Evolutionary conservation across 2,329 filamentous ascomycete species (phyloP).

Genomic region (Incumbomyces delicatus): DNA sequence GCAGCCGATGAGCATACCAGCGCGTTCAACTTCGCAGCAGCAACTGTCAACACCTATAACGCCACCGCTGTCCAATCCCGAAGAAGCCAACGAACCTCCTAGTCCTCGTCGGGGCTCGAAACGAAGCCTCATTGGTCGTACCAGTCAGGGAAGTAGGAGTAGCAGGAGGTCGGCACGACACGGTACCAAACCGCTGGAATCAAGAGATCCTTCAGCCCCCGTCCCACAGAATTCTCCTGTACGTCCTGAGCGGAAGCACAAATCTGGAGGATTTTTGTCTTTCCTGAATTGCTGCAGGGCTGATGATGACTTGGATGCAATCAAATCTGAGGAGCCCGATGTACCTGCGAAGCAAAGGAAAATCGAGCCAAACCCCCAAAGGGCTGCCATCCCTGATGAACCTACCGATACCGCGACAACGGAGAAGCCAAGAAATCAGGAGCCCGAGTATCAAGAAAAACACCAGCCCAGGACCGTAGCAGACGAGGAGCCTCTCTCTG

Average conservation of each 20-base stretch:
- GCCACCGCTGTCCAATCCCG: conserved; percentile 7
- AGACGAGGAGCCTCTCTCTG: conserved; percentile 11
- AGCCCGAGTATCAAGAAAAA: conserved; percentile 7
- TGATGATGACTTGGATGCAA: conserved; percentile 10
- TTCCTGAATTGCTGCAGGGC: conserved; percentile 21
- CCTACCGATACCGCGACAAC: conserved; percentile 12
- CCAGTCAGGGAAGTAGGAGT: conserved; percentile 19
- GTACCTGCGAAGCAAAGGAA: conserved; percentile 21
- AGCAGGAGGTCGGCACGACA: conserved; percentile 18
- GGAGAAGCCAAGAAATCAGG: conserved; percentile 12
- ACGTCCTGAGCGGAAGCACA: conserved; percentile 15
- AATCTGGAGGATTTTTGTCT: conserved; percentile 16
- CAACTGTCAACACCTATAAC: conserved; percentile 5
- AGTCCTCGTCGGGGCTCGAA: conserved; percentile 20
- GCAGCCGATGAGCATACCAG: conserved; percentile 15
- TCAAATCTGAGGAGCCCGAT: conserved; percentile 18
- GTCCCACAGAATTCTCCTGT: conserved; percentile 11
- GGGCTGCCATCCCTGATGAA: conserved; percentile 14
- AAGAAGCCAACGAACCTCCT: conserved; percentile 12
- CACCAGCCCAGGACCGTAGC: conserved; percentile 3
- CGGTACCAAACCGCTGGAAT: conserved; percentile 13
- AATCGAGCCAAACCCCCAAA: conserved; percentile 16
- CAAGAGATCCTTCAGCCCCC: conserved; percentile 14
- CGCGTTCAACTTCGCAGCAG: conserved; percentile 18
- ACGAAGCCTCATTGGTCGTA: conserved; percentile 20